Percentiles rank a stretch among this genome's conserved stretches.
Conservation (phyloP, 2,329 filamentous ascomycete genomes). For the Dactylonectria macrodidyma region DNA sequence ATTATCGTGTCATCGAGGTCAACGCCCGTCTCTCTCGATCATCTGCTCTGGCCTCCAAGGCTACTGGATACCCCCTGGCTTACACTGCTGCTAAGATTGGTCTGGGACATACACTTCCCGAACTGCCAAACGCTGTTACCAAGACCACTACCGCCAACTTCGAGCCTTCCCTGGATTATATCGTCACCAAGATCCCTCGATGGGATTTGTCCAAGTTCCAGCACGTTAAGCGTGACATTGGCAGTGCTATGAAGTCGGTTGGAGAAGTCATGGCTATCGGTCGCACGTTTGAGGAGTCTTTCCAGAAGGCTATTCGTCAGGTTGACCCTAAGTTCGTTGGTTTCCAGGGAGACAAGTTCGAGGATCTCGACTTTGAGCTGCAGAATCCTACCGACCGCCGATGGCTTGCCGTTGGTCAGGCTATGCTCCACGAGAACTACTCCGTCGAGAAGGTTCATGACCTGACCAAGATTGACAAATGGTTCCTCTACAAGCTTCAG, state of each 20-base stretch:
- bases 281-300: conserved; percentile 97
- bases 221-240: conserved; percentile 97
- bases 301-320: conserved; percentile 98
- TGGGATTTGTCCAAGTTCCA: conserved; percentile 99
- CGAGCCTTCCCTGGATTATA: conserved; percentile 96
- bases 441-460: conserved; percentile 93
- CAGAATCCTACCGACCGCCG: conserved; percentile 95
- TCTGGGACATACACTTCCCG: conserved; percentile 93
- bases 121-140: conserved; percentile 97
- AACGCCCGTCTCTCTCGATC: conserved; percentile 98
- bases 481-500: conserved; percentile 98
- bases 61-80: conserved; percentile 95
- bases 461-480: conserved; percentile 98
- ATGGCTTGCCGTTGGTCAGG: conserved; percentile 97
- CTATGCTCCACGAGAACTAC: conserved; percentile 98
- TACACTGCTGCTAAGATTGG: conserved; percentile 99
- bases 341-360: conserved; percentile 96
- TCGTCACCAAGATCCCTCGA: conserved; percentile 98
- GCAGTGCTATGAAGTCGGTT: conserved; percentile 98
- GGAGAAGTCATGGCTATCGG: conserved; percentile 99
- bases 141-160: conserved; percentile 99
- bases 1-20: conserved; percentile 99
- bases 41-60: conserved; percentile 96
- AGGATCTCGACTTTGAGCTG: conserved; percentile 90
- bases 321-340: conserved; percentile 93